phyloP scores from a whole-genome alignment of 331 rosid species.

The Arachis monticola region DNA sequence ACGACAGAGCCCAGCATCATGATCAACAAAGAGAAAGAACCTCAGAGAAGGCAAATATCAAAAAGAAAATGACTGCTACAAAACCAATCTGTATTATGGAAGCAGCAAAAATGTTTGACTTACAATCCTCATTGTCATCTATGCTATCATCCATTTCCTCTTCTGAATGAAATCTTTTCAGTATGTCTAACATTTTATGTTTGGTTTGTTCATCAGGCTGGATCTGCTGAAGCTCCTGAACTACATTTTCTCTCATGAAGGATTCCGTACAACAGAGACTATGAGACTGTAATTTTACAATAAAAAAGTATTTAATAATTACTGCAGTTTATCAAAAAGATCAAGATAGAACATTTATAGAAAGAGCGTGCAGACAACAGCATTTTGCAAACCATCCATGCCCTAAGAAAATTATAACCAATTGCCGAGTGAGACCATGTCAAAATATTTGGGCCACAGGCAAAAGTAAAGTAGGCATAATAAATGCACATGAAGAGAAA shows the following conservation, averaged over 20 bases:
- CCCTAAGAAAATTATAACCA: conserved; percentile 12
- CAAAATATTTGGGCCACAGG: background rate
- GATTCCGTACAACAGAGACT: conserved; percentile 84
- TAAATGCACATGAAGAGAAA: conserved; percentile 16
- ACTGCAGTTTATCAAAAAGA: conserved; percentile 25
- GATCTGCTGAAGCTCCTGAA: conserved; percentile 73
- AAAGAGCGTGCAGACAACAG: background rate
- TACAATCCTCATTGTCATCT: conserved; percentile 75
- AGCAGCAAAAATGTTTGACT: conserved; percentile 36
- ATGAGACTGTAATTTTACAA: conserved; percentile 62
- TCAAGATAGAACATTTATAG: background rate
- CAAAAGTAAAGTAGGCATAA: background rate
- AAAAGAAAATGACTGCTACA: conserved; percentile 26
- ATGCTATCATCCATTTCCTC: conserved; percentile 76
- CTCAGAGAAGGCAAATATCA: conserved; percentile 25
- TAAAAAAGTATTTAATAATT: conserved; percentile 17
- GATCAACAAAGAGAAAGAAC: background rate
- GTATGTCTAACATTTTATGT: conserved; percentile 75
- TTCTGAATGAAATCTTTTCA: conserved; percentile 71
- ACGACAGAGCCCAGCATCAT: background rate
- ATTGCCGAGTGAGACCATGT: conserved; percentile 18
- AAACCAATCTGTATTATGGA: conserved; percentile 17
- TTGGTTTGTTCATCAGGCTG: conserved; percentile 66
- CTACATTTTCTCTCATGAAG: conserved; percentile 91
- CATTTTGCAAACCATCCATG: conserved; percentile 25